Evolutionary conservation across 148 eudicot species (phyloP).

Genomic region (Rhododendron henanense): DNA sequence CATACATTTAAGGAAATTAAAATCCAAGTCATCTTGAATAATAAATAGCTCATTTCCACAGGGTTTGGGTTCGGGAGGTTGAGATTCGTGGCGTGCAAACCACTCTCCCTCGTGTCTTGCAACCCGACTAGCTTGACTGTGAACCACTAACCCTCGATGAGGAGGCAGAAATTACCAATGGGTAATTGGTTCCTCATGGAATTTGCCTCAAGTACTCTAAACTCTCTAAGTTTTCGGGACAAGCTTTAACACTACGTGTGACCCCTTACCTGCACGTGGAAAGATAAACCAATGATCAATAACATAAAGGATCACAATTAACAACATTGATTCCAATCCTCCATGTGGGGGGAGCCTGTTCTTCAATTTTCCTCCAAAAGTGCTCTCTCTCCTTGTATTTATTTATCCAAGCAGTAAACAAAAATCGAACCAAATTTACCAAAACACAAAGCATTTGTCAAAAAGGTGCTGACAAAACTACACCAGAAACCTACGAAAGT

Average conservation of each 20-base stretch:
- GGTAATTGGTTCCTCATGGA: not conserved
- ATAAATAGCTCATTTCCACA: not conserved
- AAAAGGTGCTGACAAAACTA: not conserved
- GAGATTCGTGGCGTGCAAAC: not conserved
- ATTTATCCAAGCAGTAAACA: not conserved
- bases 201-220: not conserved
- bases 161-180: too few species aligned
- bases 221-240: not conserved
- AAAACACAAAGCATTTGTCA: not conserved
- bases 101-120: not conserved
- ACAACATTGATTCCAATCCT: too few species aligned
- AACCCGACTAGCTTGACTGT: not conserved
- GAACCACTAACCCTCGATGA: too few species aligned
- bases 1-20: too few species aligned
- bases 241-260: too few species aligned
- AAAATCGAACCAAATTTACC: not conserved
- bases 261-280: too few species aligned
- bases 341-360: not conserved
- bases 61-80: not conserved
- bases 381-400: not conserved
- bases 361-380: not conserved
- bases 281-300: too few species aligned
- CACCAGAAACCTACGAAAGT: not conserved
- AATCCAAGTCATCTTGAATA: not conserved
- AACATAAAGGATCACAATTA: too few species aligned